These are phyloP conservation scores for Sporothrix schenckii DNA, from an alignment of 2,329 filamentous ascomycete species.

Conservation along the genomic window DNA sequence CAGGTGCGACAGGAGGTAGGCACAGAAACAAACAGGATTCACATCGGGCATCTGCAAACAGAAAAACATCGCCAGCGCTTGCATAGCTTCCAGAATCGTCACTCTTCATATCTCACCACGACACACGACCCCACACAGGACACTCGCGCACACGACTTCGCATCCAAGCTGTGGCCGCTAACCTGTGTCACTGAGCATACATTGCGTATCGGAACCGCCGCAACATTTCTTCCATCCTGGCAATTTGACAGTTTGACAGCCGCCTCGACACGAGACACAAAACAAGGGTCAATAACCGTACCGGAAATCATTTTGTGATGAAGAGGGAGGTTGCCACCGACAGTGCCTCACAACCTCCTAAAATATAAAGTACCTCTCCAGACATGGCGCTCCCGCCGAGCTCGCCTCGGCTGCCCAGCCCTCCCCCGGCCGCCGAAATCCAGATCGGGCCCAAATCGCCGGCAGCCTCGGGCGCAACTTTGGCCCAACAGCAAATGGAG, in stretches of 20 bases:
- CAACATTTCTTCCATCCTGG: conserved; percentile 2
- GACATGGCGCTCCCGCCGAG: conserved; percentile 64
- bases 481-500: conserved; percentile 56
- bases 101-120: neutral
- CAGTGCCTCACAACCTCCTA: neutral
- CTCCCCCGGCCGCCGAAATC: conserved; percentile 91
- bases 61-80: conserved; percentile 31
- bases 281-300: neutral
- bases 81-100: neutral
- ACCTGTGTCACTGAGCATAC: neutral
- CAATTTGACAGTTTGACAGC: neutral
- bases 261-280: neutral
- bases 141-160: neutral
- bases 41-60: neutral
- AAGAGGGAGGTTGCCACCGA: conserved; percentile 6
- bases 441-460: conserved; percentile 65
- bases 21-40: neutral
- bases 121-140: neutral
- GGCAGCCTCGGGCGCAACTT: conserved; percentile 38
- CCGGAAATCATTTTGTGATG: neutral
- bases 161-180: neutral
- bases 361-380: neutral
- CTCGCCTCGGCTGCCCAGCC: conserved; percentile 91
- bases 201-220: neutral
- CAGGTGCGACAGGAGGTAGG: conserved; percentile 6